A percentile compares a stretch with the other conserved stretches of the same genome.
These are phyloP conservation scores for Acarospora socialis DNA, from an alignment of 2,329 filamentous ascomycete species.

Conservation along the genomic window DNA sequence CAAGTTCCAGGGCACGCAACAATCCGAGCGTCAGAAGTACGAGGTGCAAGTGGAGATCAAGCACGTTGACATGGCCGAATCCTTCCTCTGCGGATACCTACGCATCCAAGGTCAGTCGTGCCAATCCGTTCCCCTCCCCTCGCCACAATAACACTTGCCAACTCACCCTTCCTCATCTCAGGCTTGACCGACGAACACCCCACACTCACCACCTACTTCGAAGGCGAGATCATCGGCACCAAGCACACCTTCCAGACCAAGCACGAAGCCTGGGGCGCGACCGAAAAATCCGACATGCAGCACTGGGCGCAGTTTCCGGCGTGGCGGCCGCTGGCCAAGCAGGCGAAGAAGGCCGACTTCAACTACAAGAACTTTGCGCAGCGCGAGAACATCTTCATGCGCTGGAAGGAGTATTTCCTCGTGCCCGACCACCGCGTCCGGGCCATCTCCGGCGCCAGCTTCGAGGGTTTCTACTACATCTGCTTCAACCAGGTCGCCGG, in stretches of 20 bases:
- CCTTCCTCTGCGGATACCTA: slow-evolving; percentile 86
- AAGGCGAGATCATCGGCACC: slow-evolving; percentile 91
- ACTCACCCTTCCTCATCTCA: slow-evolving; percentile 24
- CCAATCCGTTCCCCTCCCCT: slow-evolving; percentile 6
- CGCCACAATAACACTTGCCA: neutral
- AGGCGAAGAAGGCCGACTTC: slow-evolving; percentile 43
- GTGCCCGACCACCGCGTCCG: slow-evolving; percentile 88
- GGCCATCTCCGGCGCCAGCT: slow-evolving; percentile 86
- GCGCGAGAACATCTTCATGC: slow-evolving; percentile 88
- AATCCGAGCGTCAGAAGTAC: slow-evolving; percentile 84
- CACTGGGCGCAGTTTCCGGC: slow-evolving; percentile 88
- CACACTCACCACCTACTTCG: slow-evolving; percentile 95
- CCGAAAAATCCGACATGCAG: slow-evolving; percentile 75
- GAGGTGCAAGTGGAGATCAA: slow-evolving; percentile 96
- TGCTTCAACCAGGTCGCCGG: slow-evolving; percentile 91
- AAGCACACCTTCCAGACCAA: slow-evolving; percentile 91
- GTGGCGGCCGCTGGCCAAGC: slow-evolving; percentile 62
- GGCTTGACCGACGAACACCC: slow-evolving; percentile 90
- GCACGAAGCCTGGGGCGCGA: slow-evolving; percentile 82
- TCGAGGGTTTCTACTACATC: slow-evolving; percentile 98
- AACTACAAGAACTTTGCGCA: slow-evolving; percentile 57
- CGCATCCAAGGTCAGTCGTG: slow-evolving; percentile 67
- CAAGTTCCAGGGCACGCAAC: slow-evolving; percentile 78
- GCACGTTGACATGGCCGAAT: slow-evolving; percentile 86
- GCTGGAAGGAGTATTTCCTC: slow-evolving; percentile 97